phyloP scores from a whole-genome alignment of 192 early-diverging fungal species.

The Linnemannia exigua region DNA sequence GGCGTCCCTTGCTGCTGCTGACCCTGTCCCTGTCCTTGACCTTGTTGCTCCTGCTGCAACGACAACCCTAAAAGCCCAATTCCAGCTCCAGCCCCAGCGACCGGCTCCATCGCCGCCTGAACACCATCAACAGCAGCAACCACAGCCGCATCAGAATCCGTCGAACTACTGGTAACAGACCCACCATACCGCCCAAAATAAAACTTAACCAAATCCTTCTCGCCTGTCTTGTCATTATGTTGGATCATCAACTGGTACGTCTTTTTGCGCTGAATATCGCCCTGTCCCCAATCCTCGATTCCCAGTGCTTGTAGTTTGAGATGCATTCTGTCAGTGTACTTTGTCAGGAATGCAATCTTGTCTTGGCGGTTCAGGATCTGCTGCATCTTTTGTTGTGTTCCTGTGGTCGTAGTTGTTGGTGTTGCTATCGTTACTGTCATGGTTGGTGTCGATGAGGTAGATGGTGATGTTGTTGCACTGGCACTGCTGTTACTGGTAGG shows the following conservation, averaged over 20 bases:
- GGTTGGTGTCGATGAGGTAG: background rate
- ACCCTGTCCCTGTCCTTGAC: background rate
- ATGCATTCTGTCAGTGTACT: constrained; percentile 57
- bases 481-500: background rate
- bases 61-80: background rate
- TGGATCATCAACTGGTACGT: constrained; percentile 61
- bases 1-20: background rate
- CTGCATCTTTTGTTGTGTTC: constrained; percentile 15
- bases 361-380: constrained; percentile 35
- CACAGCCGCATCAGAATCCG: background rate
- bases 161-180: constrained; percentile 8
- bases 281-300: constrained; percentile 53
- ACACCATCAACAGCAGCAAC: background rate
- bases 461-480: background rate
- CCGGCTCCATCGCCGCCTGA: background rate
- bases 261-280: constrained; percentile 59
- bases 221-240: constrained; percentile 60
- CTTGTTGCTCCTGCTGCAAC: background rate
- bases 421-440: background rate
- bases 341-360: constrained; percentile 54
- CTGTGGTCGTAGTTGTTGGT: background rate
- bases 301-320: constrained; percentile 36
- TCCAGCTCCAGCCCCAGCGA: no score
- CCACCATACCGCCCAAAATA: constrained; percentile 59
- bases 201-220: constrained; percentile 57